These are phyloP conservation scores for Penicillium cataractarum DNA, from an alignment of 495 filamentous ascomycete species.

Conservation along the genomic window DNA sequence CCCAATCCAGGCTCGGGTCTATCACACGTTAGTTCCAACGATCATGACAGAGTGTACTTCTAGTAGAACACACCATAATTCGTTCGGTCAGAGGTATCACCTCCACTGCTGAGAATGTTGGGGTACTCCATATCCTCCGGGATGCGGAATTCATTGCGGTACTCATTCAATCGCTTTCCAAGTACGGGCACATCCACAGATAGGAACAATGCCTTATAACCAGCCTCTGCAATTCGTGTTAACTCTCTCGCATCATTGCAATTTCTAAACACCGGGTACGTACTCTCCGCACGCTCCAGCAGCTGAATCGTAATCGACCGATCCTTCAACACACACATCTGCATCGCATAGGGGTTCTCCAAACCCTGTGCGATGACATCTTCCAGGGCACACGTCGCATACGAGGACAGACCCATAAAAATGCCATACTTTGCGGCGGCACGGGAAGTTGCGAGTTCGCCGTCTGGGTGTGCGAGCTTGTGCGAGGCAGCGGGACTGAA, in stretches of 20 bases:
- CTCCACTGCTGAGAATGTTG: constrained; percentile 37
- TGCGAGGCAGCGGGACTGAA: constrained; percentile 86
- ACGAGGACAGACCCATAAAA: constrained; percentile 59
- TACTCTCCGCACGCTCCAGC: constrained; percentile 78
- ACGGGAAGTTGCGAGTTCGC: constrained; percentile 77
- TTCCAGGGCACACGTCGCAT: constrained; percentile 54
- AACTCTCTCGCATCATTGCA: neutral
- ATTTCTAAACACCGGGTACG: neutral
- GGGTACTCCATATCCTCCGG: constrained; percentile 41
- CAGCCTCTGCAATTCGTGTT: constrained; percentile 54
- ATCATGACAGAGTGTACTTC: neutral
- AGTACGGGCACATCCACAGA: constrained; percentile 93
- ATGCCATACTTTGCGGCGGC: constrained; percentile 77
- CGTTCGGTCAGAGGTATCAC: constrained; percentile 33
- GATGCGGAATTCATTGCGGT: constrained; percentile 46
- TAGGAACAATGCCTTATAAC: constrained; percentile 91
- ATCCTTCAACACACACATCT: constrained; percentile 96
- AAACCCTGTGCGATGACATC: constrained; percentile 49
- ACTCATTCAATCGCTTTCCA: constrained; percentile 56
- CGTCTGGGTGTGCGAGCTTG: constrained; percentile 83
- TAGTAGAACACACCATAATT: constrained; percentile 31
- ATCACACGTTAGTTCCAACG: constrained; percentile 52
- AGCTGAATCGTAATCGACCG: constrained; percentile 82
- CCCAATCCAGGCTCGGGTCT: constrained; percentile 82
- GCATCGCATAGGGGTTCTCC: constrained; percentile 55